Evolutionary conservation across 495 filamentous ascomycete species (phyloP), one percentile per base, ranked within the genome.

Genomic region (Hypomontagnella submonticulosa): DNA sequence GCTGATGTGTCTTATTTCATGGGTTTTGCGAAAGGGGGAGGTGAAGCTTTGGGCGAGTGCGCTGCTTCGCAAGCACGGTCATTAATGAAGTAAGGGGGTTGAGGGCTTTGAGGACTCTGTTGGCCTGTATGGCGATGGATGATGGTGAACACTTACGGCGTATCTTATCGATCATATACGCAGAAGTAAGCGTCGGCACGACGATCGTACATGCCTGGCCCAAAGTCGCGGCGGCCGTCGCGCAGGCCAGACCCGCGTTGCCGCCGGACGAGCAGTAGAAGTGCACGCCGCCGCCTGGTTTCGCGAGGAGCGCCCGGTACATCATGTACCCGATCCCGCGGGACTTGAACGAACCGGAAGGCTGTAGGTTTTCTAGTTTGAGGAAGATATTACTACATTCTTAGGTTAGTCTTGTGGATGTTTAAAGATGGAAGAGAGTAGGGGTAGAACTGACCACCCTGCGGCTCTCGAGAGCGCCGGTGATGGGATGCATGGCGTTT

Each of bases 311-410:
- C 59, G 85, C 77, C 11, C 78, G 81, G 42, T 88, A 84, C 77
- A 94, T 88, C 71, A 93, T 84, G 75, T 91, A 86, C 63, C 93
- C 94, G 63, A 97, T 87, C 13, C 91, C 94, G 71, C 92, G 88
- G 30, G 93, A 96, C 77, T 97, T 99, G 88, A 97, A 99, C 8
- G 92, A 96, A 43, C 92, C 93, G 4, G 90, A 90, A 4, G 95
- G 94, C 69, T 99, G 94, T 69, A 94, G 86, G 76, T 91, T 91
- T 61, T 99, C 94, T 56, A 97, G 87, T 74, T 99, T 99, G 69
- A 99, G 88, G 77, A 89, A 93, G 78, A 98, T 86, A 61, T 86
- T 83, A 72, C 87, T 89, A 62, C 13, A 13, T 10, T 20, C 30
- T 3, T 47, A 42, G 56, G 48, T 69, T 49, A 61, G 63, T 60